phyloP scores from a whole-genome alignment of 805 yeast species.

The Candida berthetii region DNA sequence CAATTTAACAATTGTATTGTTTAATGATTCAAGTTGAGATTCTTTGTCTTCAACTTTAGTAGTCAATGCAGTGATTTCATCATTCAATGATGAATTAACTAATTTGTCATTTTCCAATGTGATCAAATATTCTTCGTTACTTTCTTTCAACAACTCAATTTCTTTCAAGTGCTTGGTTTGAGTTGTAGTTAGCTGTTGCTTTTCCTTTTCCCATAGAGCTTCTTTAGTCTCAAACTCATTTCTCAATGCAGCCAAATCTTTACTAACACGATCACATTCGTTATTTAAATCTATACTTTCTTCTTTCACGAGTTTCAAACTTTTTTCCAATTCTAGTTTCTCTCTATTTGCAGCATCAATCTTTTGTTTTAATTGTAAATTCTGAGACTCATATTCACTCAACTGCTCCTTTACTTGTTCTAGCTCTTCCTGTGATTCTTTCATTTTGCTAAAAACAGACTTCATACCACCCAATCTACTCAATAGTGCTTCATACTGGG shows the following conservation, averaged over 20 bases:
- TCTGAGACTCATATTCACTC: slow-evolving; percentile 38
- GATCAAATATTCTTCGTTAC: slow-evolving; percentile 28
- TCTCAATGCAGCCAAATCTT: slow-evolving; percentile 30
- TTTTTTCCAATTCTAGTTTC: slow-evolving; percentile 23
- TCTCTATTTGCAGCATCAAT: slow-evolving; percentile 26
- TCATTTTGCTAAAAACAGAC: slow-evolving; percentile 65
- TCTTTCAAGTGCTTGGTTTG: slow-evolving; percentile 29
- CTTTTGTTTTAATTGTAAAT: slow-evolving; percentile 26
- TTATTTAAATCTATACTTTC: slow-evolving; percentile 41
- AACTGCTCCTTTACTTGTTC: slow-evolving; percentile 48
- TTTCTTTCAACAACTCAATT: slow-evolving; percentile 32
- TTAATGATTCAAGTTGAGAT: slow-evolving; percentile 1
- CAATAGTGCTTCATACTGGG: slow-evolving; percentile 55
- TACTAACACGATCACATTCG: slow-evolving; percentile 48
- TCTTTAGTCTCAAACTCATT: slow-evolving; percentile 21
- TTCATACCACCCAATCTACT: slow-evolving; percentile 70
- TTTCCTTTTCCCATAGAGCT: slow-evolving; percentile 8
- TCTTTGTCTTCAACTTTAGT: slow-evolving; percentile 7
- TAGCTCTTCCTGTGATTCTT: slow-evolving; percentile 58
- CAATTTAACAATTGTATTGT: not conserved
- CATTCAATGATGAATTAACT: slow-evolving; percentile 26
- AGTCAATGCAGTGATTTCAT: slow-evolving; percentile 31
- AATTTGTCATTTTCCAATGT: slow-evolving; percentile 27
- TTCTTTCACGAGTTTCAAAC: slow-evolving; percentile 28
- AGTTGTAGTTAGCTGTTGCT: slow-evolving; percentile 5